Conservation (phyloP, 768 basidiomycete species). For the Suillus tomentosus region DNA sequence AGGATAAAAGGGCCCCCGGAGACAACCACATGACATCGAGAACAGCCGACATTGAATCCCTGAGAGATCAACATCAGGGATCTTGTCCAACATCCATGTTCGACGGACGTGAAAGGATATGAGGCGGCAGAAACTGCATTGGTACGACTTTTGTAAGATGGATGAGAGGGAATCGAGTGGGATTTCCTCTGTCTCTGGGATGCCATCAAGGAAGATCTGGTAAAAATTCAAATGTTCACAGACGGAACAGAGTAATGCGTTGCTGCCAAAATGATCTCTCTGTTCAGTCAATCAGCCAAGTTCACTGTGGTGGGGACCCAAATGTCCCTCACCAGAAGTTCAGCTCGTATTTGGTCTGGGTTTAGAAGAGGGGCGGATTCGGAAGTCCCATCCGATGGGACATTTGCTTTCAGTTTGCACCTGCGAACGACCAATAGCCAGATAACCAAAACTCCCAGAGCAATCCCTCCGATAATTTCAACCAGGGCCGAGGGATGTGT, state of each 20-base stretch:
- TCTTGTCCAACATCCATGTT: slow-evolving; percentile 7
- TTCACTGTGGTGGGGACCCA: not conserved
- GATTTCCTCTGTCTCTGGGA: slow-evolving; percentile 1
- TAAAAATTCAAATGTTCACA: slow-evolving; percentile 12
- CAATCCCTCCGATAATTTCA: not conserved
- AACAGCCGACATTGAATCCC: not conserved
- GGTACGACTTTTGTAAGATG: slow-evolving; percentile 9
- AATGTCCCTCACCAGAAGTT: not conserved
- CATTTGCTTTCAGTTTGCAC: not conserved
- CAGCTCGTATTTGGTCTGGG: not conserved
- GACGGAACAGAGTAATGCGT: slow-evolving; percentile 1
- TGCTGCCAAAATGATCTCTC: not conserved
- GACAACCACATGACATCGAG: not conserved
- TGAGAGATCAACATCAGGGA: not conserved
- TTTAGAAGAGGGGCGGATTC: not conserved
- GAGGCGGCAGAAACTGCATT: slow-evolving; percentile 13
- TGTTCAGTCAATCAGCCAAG: not conserved
- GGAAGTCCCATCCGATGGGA: not conserved
- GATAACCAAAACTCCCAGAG: not conserved
- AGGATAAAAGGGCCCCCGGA: not conserved
- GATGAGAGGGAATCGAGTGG: not conserved
- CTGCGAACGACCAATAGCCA: not conserved
- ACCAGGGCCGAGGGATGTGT: not conserved
- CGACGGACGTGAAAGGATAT: slow-evolving; percentile 5
- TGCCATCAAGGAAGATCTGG: slow-evolving; percentile 9